phyloP scores from a whole-genome alignment of 495 filamentous ascomycete species.

The Wilcoxina mikolae region DNA sequence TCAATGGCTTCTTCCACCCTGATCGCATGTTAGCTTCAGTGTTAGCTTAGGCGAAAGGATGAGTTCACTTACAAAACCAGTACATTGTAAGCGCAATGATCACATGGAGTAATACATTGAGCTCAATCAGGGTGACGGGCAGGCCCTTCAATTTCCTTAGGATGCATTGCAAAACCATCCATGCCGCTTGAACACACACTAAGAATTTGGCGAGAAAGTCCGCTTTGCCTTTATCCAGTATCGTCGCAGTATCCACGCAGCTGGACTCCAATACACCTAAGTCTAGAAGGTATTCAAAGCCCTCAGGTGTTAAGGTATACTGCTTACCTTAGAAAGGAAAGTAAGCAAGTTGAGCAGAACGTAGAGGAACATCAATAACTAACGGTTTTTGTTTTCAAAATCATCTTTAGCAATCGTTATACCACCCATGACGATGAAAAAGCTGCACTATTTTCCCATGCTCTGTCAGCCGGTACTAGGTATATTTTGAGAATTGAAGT shows the following conservation, averaged over 20 bases:
- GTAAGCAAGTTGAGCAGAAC: not conserved
- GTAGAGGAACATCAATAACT: not conserved
- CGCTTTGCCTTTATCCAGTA: conserved; percentile 30
- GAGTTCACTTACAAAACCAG: conserved; percentile 7
- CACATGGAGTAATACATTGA: conserved; percentile 31
- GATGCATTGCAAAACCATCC: conserved; percentile 30
- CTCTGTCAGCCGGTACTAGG: no score
- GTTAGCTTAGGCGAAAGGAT: not conserved
- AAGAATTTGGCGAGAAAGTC: conserved; percentile 27
- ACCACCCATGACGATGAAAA: conserved; percentile 6
- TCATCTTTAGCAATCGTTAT: not conserved
- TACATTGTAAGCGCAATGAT: conserved; percentile 29
- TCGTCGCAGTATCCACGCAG: not conserved
- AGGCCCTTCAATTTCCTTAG: conserved; percentile 15
- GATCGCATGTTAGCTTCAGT: not conserved
- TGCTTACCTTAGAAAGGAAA: not conserved
- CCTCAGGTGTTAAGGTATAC: conserved; percentile 1
- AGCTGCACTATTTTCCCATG: not conserved
- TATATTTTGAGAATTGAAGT: no score
- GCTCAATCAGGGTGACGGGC: conserved; percentile 29
- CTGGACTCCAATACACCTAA: not conserved
- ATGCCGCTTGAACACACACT: conserved; percentile 28
- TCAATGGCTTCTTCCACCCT: conserved; percentile 12
- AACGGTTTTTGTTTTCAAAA: no score
- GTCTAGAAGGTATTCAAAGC: conserved; percentile 5